phyloP scores from a whole-genome alignment of 163 green algal species.

The Chlamydomonas reinhardtii region DNA sequence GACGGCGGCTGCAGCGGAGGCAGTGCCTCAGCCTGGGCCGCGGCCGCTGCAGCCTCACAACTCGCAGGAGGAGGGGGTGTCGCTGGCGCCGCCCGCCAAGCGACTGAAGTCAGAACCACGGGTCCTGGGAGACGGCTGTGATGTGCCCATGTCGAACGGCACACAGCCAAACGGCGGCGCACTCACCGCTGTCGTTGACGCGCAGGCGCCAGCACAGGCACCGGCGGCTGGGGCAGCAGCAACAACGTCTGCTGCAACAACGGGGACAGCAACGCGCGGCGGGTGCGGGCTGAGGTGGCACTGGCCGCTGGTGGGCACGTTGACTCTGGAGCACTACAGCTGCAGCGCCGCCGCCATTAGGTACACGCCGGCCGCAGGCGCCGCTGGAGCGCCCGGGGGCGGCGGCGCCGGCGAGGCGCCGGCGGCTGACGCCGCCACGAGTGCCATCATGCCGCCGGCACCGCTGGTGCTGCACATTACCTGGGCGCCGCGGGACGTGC shows the following conservation, averaged over 20 bases:
- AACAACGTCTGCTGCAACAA: neutral
- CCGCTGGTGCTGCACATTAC: constrained; percentile 35
- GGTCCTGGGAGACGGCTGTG: neutral
- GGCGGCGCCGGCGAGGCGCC: neutral
- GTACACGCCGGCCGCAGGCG: neutral
- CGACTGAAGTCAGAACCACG: constrained; percentile 22
- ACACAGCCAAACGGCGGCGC: neutral
- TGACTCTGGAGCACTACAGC: constrained; percentile 24
- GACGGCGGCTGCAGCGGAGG: neutral
- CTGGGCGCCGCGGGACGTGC: constrained; percentile 29
- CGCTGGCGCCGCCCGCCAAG: neutral
- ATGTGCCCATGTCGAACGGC: neutral
- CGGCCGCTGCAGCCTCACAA: neutral
- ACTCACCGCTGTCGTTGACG: too few species aligned
- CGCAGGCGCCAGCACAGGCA: too few species aligned
- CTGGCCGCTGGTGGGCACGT: constrained; percentile 27
- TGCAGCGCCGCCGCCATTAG: constrained; percentile 11
- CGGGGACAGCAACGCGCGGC: neutral
- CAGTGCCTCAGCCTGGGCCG: neutral
- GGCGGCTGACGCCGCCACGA: neutral
- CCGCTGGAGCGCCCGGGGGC: neutral
- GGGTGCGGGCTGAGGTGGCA: constrained; percentile 15
- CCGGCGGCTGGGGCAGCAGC: neutral
- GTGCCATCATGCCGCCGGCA: neutral
- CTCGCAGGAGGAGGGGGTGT: neutral